phyloP scores from a whole-genome alignment of 257 asterid genomes.

The Striga asiatica region DNA sequence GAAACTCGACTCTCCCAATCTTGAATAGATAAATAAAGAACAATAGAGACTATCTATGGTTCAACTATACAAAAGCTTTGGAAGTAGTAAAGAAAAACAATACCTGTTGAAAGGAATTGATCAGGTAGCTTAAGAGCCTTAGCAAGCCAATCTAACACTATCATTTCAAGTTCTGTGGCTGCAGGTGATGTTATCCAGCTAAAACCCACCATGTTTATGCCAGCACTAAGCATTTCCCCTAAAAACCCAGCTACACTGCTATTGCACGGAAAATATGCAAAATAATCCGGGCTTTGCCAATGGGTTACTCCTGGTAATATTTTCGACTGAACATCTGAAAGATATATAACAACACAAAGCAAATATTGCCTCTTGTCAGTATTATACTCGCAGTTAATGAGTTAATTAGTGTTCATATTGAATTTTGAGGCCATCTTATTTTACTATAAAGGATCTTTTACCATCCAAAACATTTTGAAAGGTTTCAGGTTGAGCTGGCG shows the following conservation, averaged over 20 bases:
- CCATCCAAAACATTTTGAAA: constrained; percentile 74
- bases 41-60: too few relatives aligned
- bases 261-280: constrained; percentile 79
- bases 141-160: constrained; percentile 90
- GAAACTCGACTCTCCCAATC: constrained; percentile 14
- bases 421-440: not conserved
- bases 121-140: constrained; percentile 63
- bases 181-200: constrained; percentile 99
- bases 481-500: constrained; percentile 66
- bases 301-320: constrained; percentile 94
- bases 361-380: too few relatives aligned
- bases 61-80: not conserved
- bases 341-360: not conserved
- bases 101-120: constrained; percentile 43
- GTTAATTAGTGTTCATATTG: not conserved
- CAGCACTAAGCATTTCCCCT: constrained; percentile 97
- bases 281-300: constrained; percentile 96
- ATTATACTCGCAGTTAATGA: too few relatives aligned
- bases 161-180: constrained; percentile 93
- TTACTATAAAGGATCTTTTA: constrained; percentile 7
- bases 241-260: constrained; percentile 87
- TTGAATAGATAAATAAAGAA: not conserved
- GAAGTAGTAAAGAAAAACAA: not conserved
- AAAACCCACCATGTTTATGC: constrained; percentile 87
- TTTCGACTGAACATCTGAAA: constrained; percentile 58